Percentiles rank a stretch among this genome's conserved stretches.
phyloP scores from a whole-genome alignment of 176 grass and related monocot species.

The Thalia dealbata region DNA sequence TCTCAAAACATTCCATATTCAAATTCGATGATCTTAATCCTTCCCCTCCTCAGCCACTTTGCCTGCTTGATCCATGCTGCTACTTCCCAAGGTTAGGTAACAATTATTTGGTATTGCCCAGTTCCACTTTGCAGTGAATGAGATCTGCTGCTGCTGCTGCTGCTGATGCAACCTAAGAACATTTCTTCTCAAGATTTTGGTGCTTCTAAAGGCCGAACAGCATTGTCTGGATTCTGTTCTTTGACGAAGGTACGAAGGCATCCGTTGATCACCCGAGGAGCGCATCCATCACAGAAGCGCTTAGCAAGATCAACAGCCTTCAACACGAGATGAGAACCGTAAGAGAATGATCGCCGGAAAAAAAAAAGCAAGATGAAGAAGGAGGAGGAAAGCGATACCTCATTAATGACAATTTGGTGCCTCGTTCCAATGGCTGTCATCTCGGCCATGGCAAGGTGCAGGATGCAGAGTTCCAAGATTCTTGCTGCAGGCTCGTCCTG shows the following conservation, averaged over 20 bases:
- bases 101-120: slow-evolving; percentile 3
- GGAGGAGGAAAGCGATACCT: slow-evolving; percentile 28
- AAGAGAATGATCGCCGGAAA: not conserved
- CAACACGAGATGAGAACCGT: slow-evolving; percentile 1
- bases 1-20: not conserved
- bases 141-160: not conserved
- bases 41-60: not conserved
- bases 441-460: slow-evolving; percentile 98
- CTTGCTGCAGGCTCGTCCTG: slow-evolving; percentile 79
- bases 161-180: slow-evolving; percentile 2
- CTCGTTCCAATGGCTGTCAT: slow-evolving; percentile 73
- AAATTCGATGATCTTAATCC: not conserved
- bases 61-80: not conserved
- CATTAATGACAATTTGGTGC: slow-evolving; percentile 89
- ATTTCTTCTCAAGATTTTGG: slow-evolving; percentile 24
- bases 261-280: slow-evolving; percentile 83
- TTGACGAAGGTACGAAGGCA: slow-evolving; percentile 84
- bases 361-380: slow-evolving; percentile 1
- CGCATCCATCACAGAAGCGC: slow-evolving; percentile 78
- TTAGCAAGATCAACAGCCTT: slow-evolving; percentile 95
- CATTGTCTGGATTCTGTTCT: slow-evolving; percentile 22
- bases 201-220: slow-evolving; percentile 17
- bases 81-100: not conserved
- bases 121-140: not conserved
- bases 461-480: slow-evolving; percentile 91